These are phyloP conservation scores for Agrocybe pediades DNA, from an alignment of 768 basidiomycete species.

Conservation along the genomic window DNA sequence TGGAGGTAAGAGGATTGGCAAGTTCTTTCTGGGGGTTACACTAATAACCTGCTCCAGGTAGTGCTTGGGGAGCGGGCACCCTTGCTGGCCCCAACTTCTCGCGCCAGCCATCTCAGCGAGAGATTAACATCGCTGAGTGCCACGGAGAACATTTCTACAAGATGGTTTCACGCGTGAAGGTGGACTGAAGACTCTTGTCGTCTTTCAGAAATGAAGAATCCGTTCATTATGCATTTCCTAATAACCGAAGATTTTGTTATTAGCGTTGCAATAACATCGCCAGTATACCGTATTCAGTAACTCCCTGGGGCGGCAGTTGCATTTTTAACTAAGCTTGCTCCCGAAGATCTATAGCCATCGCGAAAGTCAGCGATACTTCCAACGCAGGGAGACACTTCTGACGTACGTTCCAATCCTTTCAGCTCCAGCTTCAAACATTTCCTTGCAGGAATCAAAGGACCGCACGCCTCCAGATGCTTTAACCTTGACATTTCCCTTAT, in stretches of 20 bases:
- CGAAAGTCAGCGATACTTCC: not conserved
- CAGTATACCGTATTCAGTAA: conserved; percentile 1
- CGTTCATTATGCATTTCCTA: too few relatives aligned
- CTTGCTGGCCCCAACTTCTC: conserved; percentile 47
- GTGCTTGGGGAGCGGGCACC: conserved; percentile 76
- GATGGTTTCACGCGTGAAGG: conserved; percentile 38
- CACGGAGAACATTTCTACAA: conserved; percentile 60
- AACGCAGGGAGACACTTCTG: not conserved
- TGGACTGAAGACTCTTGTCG: not conserved
- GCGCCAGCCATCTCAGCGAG: conserved; percentile 50
- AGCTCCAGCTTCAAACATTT: conserved; percentile 51
- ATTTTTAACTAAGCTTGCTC: conserved; percentile 16
- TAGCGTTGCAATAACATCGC: not conserved
- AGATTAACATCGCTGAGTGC: conserved; percentile 49
- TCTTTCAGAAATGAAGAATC: too few relatives aligned
- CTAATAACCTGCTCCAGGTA: conserved; percentile 10
- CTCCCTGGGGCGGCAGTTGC: not conserved
- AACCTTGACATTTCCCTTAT: conserved; percentile 38
- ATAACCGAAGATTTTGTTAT: not conserved
- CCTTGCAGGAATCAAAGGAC: conserved; percentile 44
- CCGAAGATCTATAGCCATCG: conserved; percentile 15
- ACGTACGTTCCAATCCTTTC: conserved; percentile 58
- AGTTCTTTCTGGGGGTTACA: too few relatives aligned
- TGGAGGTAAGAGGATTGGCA: conserved; percentile 52
- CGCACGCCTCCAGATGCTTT: conserved; percentile 57